Evolutionary conservation across 73 alveolate species (phyloP).

Genomic region (Paramecium pentaurelia): DNA sequence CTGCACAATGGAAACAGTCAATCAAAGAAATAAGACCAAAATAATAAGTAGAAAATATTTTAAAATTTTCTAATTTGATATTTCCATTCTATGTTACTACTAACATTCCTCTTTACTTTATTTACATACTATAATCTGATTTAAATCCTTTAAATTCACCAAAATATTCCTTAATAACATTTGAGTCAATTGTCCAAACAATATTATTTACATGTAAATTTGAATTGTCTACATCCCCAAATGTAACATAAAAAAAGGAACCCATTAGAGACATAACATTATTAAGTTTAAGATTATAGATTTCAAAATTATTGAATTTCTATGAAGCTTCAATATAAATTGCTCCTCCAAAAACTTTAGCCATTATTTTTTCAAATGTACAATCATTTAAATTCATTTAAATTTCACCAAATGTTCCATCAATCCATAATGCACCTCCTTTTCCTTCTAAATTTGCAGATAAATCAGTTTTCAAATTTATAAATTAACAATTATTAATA

Average conservation of each 20-base stretch:
- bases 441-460: not conserved
- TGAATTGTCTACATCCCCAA: not conserved
- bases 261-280: not conserved
- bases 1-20: not conserved
- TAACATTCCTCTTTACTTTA: not conserved
- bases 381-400: not conserved
- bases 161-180: not conserved
- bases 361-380: not conserved
- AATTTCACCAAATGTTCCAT: not conserved
- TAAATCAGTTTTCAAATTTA: not conserved
- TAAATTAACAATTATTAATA: not conserved
- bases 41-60: not conserved
- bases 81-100: not conserved
- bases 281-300: not conserved
- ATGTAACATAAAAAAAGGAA: not conserved
- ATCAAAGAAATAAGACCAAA: not conserved
- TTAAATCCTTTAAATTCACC: not conserved
- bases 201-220: not conserved
- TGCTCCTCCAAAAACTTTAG: not conserved
- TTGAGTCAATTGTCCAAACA: not conserved
- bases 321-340: not conserved
- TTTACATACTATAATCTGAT: not conserved
- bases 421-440: not conserved
- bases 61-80: not conserved
- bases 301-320: not conserved